Base-by-base conservation (phyloP, 345 rosid species). In the Schrenkiella parvula region DNA sequence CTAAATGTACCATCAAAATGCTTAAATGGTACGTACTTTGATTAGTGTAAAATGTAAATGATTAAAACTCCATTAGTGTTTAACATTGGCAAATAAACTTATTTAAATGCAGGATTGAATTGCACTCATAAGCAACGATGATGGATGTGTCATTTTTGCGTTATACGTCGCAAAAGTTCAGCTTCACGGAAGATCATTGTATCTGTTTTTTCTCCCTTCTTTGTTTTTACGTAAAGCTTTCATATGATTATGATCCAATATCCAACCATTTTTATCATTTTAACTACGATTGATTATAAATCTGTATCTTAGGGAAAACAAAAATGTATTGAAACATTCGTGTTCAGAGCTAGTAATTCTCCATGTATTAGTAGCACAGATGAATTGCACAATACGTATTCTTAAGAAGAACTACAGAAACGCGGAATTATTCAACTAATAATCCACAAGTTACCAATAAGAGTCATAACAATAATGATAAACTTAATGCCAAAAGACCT, bases 1-100 rank as follows among this genome's bases (percentile, higher is more conserved):
- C 95, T 39, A 84, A 60, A 60, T 93, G 98, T 67, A 50, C 70
- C 56, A 76, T 89, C 52, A 81, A 69, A 38, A 48, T 80, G 22
- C 86, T 89, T 70, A 79, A 74, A 77, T 91, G 96, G 97, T 90
- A 83, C 55, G 68, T 69, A 51, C 51, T 18, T 13, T 25, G 32
- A 25, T 51, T 51, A 51, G 6, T 51, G 39, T 28, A 28, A 28
- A 29, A 14, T 54, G 59, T 56, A 18, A 8, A 26, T 10, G n/a
- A n/a, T n/a, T n/a, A n/a, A 29, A 15, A 15, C 6, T 57, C n/a
- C n/a, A 52, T 60, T 48, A 17, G 0, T 26, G 31, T 41, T 19
- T 3, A 38, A 25, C 35, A n/a, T 50, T 66, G 3, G 12, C 21
- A 12, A 11, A 3, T 52, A 31, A 23, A 32, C 15, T 32, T 17